Conservation (phyloP, 1,284 basidiomycete species). For the Microbotryomycetes sp. region DNA sequence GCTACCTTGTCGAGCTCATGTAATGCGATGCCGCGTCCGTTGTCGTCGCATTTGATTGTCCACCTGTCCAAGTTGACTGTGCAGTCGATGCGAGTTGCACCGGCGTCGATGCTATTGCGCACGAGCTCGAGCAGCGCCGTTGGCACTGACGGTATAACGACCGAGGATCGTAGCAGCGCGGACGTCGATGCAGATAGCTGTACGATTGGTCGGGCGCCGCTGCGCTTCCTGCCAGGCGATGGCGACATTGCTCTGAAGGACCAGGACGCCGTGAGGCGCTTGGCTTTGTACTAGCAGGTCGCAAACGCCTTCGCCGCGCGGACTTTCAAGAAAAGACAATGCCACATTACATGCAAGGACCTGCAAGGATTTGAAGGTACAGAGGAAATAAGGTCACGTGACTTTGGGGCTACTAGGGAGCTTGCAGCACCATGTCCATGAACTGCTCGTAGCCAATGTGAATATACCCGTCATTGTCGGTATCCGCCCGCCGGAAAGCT, state of each 20-base stretch:
- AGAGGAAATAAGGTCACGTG: background rate
- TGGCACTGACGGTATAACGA: conserved; percentile 70
- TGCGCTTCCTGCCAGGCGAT: background rate
- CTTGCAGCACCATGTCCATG: conserved; percentile 6
- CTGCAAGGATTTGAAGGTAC: no score
- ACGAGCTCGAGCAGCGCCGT: conserved; percentile 72
- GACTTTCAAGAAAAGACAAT: background rate
- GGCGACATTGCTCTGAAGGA: background rate
- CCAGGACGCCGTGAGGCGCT: background rate
- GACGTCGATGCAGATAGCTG: conserved; percentile 35
- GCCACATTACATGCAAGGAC: background rate
- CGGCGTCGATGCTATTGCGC: conserved; percentile 62
- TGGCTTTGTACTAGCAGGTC: no score
- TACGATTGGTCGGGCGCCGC: conserved; percentile 15
- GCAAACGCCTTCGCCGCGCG: no score
- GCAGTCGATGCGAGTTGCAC: conserved; percentile 39
- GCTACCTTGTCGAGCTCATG: conserved; percentile 53
- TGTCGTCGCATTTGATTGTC: conserved; percentile 72
- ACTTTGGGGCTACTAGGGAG: background rate
- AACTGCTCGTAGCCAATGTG: conserved; percentile 19
- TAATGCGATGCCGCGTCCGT: conserved; percentile 64
- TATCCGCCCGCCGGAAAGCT: conserved; percentile 14
- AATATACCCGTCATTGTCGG: conserved; percentile 15
- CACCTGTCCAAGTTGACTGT: conserved; percentile 51
- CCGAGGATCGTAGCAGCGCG: conserved; percentile 59